Base-by-base conservation (phyloP, 352 stramenopile genomes). In the Pythium sp. region DNA sequence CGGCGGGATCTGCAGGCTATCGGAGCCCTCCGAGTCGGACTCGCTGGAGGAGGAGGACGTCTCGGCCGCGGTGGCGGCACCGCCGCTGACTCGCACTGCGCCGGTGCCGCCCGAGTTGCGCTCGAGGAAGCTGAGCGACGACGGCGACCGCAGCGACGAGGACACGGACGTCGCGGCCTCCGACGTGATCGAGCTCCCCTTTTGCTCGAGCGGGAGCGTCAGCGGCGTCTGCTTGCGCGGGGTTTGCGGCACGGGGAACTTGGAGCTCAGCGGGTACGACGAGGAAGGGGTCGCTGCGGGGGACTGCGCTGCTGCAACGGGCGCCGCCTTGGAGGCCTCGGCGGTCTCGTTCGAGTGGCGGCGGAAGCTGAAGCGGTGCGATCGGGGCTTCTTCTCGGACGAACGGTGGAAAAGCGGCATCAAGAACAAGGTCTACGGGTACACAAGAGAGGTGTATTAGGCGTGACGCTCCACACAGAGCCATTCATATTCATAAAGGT, bases 331-430 rank as follows among this genome's bases (percentile, higher is more conserved):
- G 20, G 32, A 12, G 9, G 20, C 22, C 7, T 71, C 58, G 28
- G 22, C 41, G 49, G 65, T 34, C 46, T 79, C 74, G 57, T 78
- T 66, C 65, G 83, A 80, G 70, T 89, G 79, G 51, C 84, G 87
- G 58, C 82, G 84, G 73, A 92, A 80, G 62, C 82, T 91, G 70
- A 92, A 91, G 71, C 81, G 80, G 20, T 69, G 71, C 57, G 76
- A 78, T 72, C 87, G 87, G 71, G 69, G 67, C 71, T 86, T 83
- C 62, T 74, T 71, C 58, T 75, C 56, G 65, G 76, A 81, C 34
- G 84, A 79, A 46, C 79, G 79, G 55, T 75, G 82, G 79, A 92
- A 91, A 46, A 91, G 79, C 72, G 81, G 78, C 84, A 92, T 92
- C 34, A 43, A 61, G 55, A 51, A 46, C 55, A 36, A 11, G 55